Evolutionary conservation across 2,329 filamentous ascomycete genomes (phyloP), one percentile per base, ranked within the genome.

Genomic region (Colletotrichum godetiae): DNA sequence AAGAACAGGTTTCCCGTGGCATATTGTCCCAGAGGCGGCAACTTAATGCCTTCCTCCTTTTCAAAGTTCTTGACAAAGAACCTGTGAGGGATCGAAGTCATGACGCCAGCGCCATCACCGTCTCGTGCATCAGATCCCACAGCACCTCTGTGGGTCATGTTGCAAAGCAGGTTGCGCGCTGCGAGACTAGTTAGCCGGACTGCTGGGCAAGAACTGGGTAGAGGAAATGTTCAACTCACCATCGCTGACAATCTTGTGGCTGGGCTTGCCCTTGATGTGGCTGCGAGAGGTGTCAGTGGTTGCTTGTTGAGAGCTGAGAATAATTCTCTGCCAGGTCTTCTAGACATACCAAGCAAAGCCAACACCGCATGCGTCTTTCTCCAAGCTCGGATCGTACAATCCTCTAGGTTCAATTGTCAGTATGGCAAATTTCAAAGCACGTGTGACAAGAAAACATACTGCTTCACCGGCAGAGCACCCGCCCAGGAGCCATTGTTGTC

Each of bases 31-130:
- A 92, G 88, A 76, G 93, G 92, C 74, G 97, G 97, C 76, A 99
- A 89, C 84, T 95, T 93, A 81, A 97, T 92, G 82, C 92, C 93
- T 81, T 95, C 93, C 86, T 98, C 95, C 78, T 93, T 93, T 84
- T 94, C 95, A 84, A 98, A 98, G 84, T 98, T 97, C 89, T 98
- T 99, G 82, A 98, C 88, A 84, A 99, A 98, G 88, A 99, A 98
- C 85, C 93, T 95, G 88, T 98, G 96, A 73, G 97, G 97, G 80
- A 99, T 98, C 74, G 95, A 98, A 77, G 96, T 98, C 97, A 99
- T 99, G 81, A 98, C 96, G 90, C 97, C 97, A 79, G 97, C 97
- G 83, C 97, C 97, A 83, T 99, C 97, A 82, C 97, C 97, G 83
- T 99, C 97, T 88, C 97, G 93, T 81, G 95, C 95, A 88, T 99